Evolutionary conservation across 2,329 filamentous ascomycete genomes (phyloP), one percentile per base, ranked within the genome.

Genomic region (Cytospora mali): DNA sequence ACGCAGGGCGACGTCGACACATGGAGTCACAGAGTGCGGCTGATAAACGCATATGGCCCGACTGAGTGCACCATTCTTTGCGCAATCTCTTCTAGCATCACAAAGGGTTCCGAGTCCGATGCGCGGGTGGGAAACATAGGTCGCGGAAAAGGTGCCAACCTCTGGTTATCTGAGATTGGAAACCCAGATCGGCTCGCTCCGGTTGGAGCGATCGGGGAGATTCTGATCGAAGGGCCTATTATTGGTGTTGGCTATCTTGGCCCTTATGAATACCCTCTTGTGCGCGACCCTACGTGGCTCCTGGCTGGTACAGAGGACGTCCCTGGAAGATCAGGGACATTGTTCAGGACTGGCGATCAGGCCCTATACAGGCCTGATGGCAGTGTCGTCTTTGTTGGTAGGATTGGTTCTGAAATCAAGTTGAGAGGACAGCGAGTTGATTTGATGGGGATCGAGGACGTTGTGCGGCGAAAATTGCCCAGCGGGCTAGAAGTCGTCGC

Each of bases 251-350:
- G 28, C 3, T 59, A 57, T 35, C 25, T 49, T 6, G 81, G 81
- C 57, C 82, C 88, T 62, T 76, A 78, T 0, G 78, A 79, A 46
- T 87, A 85, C 72, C 80, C 79, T 0, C 90, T 89, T 64, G 81
- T 89, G 50, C 23, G 14, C 6, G 35, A 56, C 33, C 54, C 33
- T 18, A 27, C n/a, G 35, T 56, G 33, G 21, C 21, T 35, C 6
- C 18, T 18, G 6, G 29, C 49, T 23, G 33, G 23, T 11, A 11
- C 27, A 21, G 5, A 39, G 21, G 14, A 23, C 4, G n/a, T 4
- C 10, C 35, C 49, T 5, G 35, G 11, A 33, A n/a, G 35, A n/a
- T 18, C 6, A 13, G 28, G 57, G 6, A 39, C 29, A 27, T 10
- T 60, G 6, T 80, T 78, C 65, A 74, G 73, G 53, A 79, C 78